phyloP scores from a whole-genome alignment of 371 early-diverging fungal genomes.

The Actinomucor elegans region DNA sequence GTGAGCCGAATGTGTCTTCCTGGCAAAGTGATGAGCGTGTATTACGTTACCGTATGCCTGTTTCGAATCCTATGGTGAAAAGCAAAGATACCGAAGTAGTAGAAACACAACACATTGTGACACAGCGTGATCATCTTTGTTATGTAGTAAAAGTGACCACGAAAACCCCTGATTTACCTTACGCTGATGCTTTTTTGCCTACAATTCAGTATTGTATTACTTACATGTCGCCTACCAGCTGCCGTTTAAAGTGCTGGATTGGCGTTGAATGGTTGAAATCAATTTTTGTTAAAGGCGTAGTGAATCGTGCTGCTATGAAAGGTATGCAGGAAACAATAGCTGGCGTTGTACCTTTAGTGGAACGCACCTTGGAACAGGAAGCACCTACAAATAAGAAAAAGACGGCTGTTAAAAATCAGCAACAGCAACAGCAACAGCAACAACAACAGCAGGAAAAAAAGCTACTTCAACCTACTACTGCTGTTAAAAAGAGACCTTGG shows the following conservation, averaged over 20 bases:
- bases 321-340: constrained; percentile 38
- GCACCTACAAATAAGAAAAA: background rate
- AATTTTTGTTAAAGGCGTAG: constrained; percentile 54
- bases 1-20: constrained; percentile 18
- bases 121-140: constrained; percentile 34
- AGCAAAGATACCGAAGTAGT: constrained; percentile 55
- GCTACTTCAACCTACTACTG: background rate
- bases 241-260: constrained; percentile 43
- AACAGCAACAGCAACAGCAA: background rate
- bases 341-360: constrained; percentile 3
- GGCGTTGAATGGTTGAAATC: constrained; percentile 58
- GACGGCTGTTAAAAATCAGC: background rate
- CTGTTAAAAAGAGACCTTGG: too few relatives aligned
- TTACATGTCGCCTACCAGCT: constrained; percentile 24
- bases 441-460: background rate
- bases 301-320: constrained; percentile 39
- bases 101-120: constrained; percentile 47
- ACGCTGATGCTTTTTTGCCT: constrained; percentile 60
- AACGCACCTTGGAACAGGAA: background rate
- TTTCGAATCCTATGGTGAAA: constrained; percentile 57
- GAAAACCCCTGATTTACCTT: constrained; percentile 48
- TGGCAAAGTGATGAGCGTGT: constrained; percentile 37
- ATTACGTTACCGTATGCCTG: constrained; percentile 55
- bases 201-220: constrained; percentile 56
- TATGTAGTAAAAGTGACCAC: constrained; percentile 41